Percentiles rank a stretch among this genome's conserved stretches.
These are phyloP conservation scores for Funneliformis mosseae DNA, from an alignment of 192 early-diverging fungal genomes.

Conservation along the genomic window DNA sequence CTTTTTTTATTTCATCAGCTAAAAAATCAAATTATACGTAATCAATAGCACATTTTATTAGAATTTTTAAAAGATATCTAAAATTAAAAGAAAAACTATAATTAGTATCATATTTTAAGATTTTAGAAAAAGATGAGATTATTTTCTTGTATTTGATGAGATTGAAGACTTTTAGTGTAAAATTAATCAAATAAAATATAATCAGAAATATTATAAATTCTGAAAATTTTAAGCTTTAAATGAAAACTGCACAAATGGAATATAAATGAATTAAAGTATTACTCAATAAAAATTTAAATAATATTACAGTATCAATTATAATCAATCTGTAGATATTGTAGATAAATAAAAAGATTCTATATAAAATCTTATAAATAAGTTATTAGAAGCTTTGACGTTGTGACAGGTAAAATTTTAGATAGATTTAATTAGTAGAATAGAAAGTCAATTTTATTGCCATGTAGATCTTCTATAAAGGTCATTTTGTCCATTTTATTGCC, in stretches of 20 bases:
- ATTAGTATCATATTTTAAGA: not conserved
- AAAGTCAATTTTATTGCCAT: too few species aligned
- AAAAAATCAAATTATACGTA: not conserved
- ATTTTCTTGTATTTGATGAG: slow-evolving; percentile 10
- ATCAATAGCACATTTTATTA: slow-evolving; percentile 6
- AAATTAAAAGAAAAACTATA: not conserved
- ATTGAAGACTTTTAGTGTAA: not conserved
- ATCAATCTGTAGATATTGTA: not conserved
- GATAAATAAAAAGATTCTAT: not conserved
- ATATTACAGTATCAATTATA: not conserved
- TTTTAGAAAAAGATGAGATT: not conserved
- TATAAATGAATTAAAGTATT: not conserved
- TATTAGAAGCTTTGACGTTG: not conserved
- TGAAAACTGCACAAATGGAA: not conserved
- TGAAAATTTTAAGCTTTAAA: not conserved
- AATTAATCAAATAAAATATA: slow-evolving; percentile 13
- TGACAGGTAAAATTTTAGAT: too few species aligned
- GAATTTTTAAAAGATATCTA: not conserved
- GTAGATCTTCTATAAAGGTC: too few species aligned
- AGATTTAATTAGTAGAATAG: too few species aligned
- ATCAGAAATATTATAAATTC: not conserved
- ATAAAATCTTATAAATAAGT: not conserved
- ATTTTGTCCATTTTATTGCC: too few species aligned
- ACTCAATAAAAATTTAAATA: slow-evolving; percentile 1
- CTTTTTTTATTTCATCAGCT: not conserved